Base-by-base conservation (phyloP, 257 asterid genomes). In the Solanum lycopersicoides region DNA sequence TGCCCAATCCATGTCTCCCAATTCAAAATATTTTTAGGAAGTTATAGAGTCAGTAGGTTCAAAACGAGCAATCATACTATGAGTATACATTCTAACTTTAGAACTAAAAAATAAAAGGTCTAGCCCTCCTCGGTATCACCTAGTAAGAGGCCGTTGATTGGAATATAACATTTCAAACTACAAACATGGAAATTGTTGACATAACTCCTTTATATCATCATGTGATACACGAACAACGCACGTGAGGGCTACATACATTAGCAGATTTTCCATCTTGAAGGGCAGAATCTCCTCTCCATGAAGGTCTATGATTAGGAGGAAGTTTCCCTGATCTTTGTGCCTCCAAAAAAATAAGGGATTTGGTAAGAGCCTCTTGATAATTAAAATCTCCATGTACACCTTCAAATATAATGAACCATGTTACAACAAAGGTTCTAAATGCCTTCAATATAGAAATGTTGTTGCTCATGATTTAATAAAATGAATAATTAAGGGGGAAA, bases 241-340 rank as follows among this genome's bases (percentile, higher is more conserved):
- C 4, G 4, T 53, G 63, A 53, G 63, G 23, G 4, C 63, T 53
- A 53, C 63, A 53, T 53, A 95, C 99, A 89, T 94, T 88, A 41
- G 86, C 98, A 11, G 89, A 90, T 28, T 93, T 89, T 53, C 99
- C 99, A 88, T 96, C 99, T 8, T 91, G 80, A 72, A 96, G 91
- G 72, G 93, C 98, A 53, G 98, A 96, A 84, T 96, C 98, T 45
- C 96, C 98, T 87, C 98, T 91, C 99, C 99, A 96, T 4, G 91
- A 35, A 9, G 91, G 91, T 89, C 98, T 89, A 34, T 93, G 93
- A 86, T 85, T 86, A 6, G 90, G 16, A 18, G 98, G 99, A 73
- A 96, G 99, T 92, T 93, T 95, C 21, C 99, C 99, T 0, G 99
- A 96, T 90, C 99, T 87, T 83, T 96, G 99, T 20, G 97, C 98